A percentile compares a stretch with the other conserved stretches of the same genome.
phyloP scores from a whole-genome alignment of 305 asterid species.

The Fraxinus paxiana region DNA sequence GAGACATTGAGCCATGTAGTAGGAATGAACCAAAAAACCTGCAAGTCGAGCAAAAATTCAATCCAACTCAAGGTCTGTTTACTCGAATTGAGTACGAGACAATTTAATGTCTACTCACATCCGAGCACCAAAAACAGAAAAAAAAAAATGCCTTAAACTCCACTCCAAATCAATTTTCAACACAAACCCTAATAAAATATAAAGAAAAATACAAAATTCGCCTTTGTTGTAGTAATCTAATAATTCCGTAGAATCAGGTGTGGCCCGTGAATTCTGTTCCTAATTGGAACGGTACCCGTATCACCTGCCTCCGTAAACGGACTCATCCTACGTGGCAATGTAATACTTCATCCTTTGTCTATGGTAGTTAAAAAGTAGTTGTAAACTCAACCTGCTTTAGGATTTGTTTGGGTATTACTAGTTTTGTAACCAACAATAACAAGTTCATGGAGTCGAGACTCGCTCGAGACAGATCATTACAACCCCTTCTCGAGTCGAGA shows the following conservation, averaged over 20 bases:
- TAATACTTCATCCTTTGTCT: not conserved
- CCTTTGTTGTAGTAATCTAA: not conserved
- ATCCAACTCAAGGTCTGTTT: not conserved
- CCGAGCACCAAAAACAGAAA: not conserved
- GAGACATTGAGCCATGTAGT: not conserved
- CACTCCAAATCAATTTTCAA: slow-evolving; percentile 25
- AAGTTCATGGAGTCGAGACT: not conserved
- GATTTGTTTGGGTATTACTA: not conserved
- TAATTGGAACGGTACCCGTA: not conserved
- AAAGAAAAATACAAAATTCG: not conserved
- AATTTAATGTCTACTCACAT: not conserved
- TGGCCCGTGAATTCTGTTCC: not conserved
- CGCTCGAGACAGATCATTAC: not conserved
- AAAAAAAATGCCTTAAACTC: slow-evolving; percentile 12
- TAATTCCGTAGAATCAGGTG: not conserved
- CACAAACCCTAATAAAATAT: slow-evolving; percentile 14
- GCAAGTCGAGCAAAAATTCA: not conserved
- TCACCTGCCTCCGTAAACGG: not conserved
- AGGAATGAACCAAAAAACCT: not conserved
- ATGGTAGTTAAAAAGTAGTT: slow-evolving; percentile 2
- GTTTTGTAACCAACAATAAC: not conserved
- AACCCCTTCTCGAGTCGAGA: not conserved
- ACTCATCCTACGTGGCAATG: not conserved
- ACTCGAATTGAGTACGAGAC: not conserved
- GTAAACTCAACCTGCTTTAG: not conserved